Conservation (phyloP, 805 yeast genomes). For the Spathaspora boniae region DNA sequence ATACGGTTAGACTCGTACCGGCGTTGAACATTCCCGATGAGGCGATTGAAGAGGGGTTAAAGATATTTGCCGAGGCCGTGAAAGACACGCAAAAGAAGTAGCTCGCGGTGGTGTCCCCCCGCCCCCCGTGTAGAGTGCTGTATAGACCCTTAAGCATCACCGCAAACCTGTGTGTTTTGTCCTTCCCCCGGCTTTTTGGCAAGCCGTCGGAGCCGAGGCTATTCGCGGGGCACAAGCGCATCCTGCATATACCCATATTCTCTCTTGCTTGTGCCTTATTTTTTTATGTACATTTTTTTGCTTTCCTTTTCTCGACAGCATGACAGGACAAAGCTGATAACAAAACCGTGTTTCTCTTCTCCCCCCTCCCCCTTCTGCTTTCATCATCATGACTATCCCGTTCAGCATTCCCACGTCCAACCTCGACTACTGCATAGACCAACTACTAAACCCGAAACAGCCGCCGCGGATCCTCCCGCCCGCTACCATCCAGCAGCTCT, state of each 20-base stretch:
- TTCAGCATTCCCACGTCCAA: conserved; percentile 32
- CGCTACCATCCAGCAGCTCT: conserved; percentile 41
- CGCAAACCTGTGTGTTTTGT: no score
- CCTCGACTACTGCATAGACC: conserved; percentile 41
- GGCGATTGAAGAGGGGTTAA: conserved; percentile 66
- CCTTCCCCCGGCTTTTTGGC: no score
- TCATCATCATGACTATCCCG: conserved; percentile 27
- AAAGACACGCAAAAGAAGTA: conserved; percentile 11
- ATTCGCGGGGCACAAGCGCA: no score
- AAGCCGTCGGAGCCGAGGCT: no score
- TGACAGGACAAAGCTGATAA: background rate
- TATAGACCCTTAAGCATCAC: no score
- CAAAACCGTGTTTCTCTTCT: background rate
- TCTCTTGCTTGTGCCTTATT: background rate
- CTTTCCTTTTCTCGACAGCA: background rate
- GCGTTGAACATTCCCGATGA: conserved; percentile 79
- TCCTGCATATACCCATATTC: background rate
- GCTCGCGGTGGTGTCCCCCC: background rate
- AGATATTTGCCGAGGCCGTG: conserved; percentile 59
- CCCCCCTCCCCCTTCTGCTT: background rate
- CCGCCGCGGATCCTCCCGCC: conserved; percentile 44
- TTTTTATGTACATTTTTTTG: background rate
- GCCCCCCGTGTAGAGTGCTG: no score
- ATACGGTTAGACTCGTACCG: conserved; percentile 88
- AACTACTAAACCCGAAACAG: conserved; percentile 35